Conservation (phyloP, 2,329 filamentous ascomycete species). For the Trichophyton benhamiae region DNA sequence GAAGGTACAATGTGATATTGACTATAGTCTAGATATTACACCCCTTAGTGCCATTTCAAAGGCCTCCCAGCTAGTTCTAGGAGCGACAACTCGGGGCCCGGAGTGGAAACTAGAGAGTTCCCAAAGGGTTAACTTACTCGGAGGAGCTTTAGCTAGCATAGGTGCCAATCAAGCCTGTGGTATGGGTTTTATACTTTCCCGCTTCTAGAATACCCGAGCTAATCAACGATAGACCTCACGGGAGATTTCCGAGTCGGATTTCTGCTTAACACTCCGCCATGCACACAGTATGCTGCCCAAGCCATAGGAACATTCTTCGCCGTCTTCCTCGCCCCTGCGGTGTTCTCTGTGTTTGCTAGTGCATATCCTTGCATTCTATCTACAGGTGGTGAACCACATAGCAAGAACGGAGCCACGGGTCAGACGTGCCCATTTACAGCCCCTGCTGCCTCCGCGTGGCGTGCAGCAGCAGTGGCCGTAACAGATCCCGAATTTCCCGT, state of each 20-base stretch:
- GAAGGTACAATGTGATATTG: background rate
- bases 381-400: constrained; percentile 22
- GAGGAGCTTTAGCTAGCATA: constrained; percentile 30
- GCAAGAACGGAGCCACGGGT: background rate
- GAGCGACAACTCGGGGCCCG: constrained; percentile 44
- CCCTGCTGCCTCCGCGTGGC: constrained; percentile 54
- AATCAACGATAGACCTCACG: constrained; percentile 37
- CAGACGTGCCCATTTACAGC: constrained; percentile 45
- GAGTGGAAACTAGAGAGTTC: constrained; percentile 36
- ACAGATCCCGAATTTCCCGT: constrained; percentile 46
- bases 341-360: constrained; percentile 55
- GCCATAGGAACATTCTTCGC: constrained; percentile 49
- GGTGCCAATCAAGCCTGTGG: constrained; percentile 10
- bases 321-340: constrained; percentile 54
- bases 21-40: constrained; percentile 38
- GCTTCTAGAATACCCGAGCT: constrained; percentile 25
- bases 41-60: constrained; percentile 56
- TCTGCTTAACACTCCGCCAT: constrained; percentile 51
- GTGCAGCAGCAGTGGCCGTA: constrained; percentile 51
- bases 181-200: background rate
- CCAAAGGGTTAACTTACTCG: constrained; percentile 54
- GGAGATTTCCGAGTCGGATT: constrained; percentile 58
- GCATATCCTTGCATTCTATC: constrained; percentile 54
- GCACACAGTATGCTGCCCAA: constrained; percentile 56
- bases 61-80: constrained; percentile 56